phyloP scores from a whole-genome alignment of 2,329 filamentous ascomycete genomes.

The Akanthomyces muscarius region DNA sequence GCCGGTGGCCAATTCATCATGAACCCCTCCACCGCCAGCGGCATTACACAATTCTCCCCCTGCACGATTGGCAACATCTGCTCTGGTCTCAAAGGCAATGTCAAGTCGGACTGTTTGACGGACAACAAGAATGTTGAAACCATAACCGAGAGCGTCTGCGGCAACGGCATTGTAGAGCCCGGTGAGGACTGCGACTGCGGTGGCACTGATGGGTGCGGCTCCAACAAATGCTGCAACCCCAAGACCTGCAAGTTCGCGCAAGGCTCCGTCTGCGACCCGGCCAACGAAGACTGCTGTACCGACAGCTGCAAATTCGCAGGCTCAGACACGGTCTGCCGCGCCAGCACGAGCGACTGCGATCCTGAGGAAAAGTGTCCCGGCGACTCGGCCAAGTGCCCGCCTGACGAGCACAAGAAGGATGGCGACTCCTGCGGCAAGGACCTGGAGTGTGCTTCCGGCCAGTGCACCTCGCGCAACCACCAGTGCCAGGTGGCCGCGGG shows the following conservation, averaged over 20 bases:
- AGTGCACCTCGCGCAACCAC: constrained; percentile 86
- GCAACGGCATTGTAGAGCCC: constrained; percentile 92
- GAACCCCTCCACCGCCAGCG: constrained; percentile 79
- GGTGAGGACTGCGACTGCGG: constrained; percentile 97
- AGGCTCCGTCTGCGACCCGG: constrained; percentile 72
- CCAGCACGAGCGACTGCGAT: constrained; percentile 77
- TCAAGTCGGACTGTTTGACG: constrained; percentile 73
- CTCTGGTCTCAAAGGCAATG: constrained; percentile 73
- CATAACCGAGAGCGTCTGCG: constrained; percentile 80
- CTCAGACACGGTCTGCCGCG: constrained; percentile 71
- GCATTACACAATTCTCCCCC: constrained; percentile 76
- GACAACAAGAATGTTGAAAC: constrained; percentile 80
- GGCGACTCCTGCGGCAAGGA: constrained; percentile 66
- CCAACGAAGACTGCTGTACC: constrained; percentile 79
- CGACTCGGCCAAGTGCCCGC: constrained; percentile 66
- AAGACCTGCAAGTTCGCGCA: constrained; percentile 79
- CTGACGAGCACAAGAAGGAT: constrained; percentile 65
- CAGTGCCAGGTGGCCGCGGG: constrained; percentile 88
- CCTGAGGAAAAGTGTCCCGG: constrained; percentile 81
- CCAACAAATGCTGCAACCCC: constrained; percentile 79
- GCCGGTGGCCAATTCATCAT: constrained; percentile 83
- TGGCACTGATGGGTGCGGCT: constrained; percentile 64
- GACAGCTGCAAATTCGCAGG: constrained; percentile 61
- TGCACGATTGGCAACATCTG: constrained; percentile 95
- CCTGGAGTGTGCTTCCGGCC: constrained; percentile 80